Percentiles rank a stretch among this genome's conserved stretches.
These are phyloP conservation scores for Plantago elongata DNA, from an alignment of 257 asterid genomes.

Conservation along the genomic window DNA sequence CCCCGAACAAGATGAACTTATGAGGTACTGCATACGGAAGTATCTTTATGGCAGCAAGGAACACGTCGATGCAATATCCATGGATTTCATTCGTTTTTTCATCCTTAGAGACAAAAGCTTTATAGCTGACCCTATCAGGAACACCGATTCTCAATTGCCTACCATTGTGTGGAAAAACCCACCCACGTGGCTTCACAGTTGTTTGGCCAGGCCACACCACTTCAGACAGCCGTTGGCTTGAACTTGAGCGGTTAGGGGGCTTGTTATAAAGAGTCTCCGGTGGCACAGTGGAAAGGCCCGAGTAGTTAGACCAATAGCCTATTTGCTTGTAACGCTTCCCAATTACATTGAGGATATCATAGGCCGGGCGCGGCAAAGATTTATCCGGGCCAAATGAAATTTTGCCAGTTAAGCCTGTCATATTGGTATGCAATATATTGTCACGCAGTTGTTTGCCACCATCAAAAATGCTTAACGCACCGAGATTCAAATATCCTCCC, in stretches of 20 bases:
- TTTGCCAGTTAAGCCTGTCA: conserved; percentile 64
- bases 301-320: conserved; percentile 82
- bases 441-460: conserved; percentile 50
- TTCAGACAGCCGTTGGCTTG: conserved; percentile 38
- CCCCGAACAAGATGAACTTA: conserved; percentile 56
- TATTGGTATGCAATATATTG: conserved; percentile 45
- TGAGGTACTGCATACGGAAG: conserved; percentile 78
- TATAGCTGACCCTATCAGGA: conserved; percentile 61
- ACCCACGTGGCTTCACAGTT: conserved; percentile 58
- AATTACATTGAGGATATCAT: conserved; percentile 61
- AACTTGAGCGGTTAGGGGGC: conserved; percentile 46
- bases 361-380: conserved; percentile 50
- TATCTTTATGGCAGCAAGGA: conserved; percentile 55
- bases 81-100: conserved; percentile 26
- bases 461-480: conserved; percentile 54
- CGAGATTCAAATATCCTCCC: conserved; percentile 46
- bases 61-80: conserved; percentile 75
- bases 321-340: conserved; percentile 45
- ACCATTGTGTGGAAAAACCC: conserved; percentile 72
- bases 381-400: conserved; percentile 45
- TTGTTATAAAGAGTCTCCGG: conserved; percentile 55
- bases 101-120: conserved; percentile 47
- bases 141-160: conserved; percentile 63
- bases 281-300: conserved; percentile 65
- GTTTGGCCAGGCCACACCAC: conserved; percentile 77